A percentile compares a stretch with the other conserved stretches of the same genome.
Conservation (phyloP, 2,329 filamentous ascomycete species). For the Colletotrichum sp. region DNA sequence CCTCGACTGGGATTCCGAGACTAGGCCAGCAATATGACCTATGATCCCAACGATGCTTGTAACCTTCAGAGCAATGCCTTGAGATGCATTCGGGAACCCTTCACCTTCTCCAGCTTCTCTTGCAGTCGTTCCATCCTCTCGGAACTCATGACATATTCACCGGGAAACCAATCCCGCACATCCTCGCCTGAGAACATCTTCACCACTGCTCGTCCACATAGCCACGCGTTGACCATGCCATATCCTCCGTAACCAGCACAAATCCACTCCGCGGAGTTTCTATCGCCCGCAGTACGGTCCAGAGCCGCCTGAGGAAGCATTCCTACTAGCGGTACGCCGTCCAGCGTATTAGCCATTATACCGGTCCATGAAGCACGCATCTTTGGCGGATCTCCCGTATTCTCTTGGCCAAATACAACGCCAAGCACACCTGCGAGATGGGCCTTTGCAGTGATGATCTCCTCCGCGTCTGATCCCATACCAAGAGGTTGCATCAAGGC, state of each 20-base stretch:
- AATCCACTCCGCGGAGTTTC: constrained; percentile 51
- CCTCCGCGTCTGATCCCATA: not conserved
- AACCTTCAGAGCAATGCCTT: not conserved
- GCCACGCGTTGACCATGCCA: constrained; percentile 68
- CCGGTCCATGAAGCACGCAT: not conserved
- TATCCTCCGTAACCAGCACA: constrained; percentile 68
- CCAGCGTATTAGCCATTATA: not conserved
- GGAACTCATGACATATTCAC: not conserved
- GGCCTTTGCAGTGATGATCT: not conserved
- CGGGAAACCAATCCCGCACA: not conserved
- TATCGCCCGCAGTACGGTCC: not conserved
- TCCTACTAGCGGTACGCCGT: not conserved
- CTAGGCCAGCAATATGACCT: fast-evolving
- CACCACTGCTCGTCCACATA: constrained; percentile 61
- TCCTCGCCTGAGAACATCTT: constrained; percentile 52
- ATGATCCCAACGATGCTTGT: fast-evolving
- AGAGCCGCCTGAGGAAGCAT: not conserved
- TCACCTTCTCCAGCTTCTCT: not conserved
- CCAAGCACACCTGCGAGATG: not conserved
- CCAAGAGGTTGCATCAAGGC: not conserved
- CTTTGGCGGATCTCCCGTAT: not conserved
- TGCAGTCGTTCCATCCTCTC: not conserved
- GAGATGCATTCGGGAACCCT: not conserved
- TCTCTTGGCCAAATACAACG: not conserved
- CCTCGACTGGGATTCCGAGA: not conserved